Base-by-base conservation (phyloP, 176 grass and related monocot genomes). In the Eleusine coracana region DNA sequence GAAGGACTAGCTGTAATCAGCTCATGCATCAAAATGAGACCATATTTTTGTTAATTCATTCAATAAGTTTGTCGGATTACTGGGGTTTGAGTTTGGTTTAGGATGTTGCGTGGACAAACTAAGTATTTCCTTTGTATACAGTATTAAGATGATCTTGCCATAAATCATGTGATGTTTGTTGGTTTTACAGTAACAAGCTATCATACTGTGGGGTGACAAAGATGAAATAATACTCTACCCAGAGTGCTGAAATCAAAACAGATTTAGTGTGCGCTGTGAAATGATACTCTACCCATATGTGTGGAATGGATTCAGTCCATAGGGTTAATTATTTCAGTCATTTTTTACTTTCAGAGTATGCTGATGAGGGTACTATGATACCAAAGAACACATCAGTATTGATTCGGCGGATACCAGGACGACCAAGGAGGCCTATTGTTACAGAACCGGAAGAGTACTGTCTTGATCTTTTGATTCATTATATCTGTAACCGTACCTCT, bases 301-400 rank as follows among this genome's bases (percentile, higher is more conserved):
- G 38, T 87, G 73, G 74, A 70, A 75, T 86, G 63, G 36, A 29
- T 5, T 82, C 71, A 84, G 68, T 65, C 66, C 15, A 36, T 55
- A 10, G 10, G 69, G 52, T 86, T 89, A 87, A 73, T 76, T 59
- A 77, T 89, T 89, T 90, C 66, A 69, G 31, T 84, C 31, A 23
- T 55, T 93, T 89, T 86, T 70, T 45, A 66, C 61, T 96, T 96
- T 90, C 93, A 99, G 97, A 99, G 86, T 99, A 96, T 80, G 88
- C 84, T 88, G 93, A 96, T 78, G 97, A 99, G 88, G 89, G 83
- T 70, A 84, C 89, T 48, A 91, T 99, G 87, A 96, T 99, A 88
- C 97, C 97, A 55, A 99, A 93, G 91, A 99, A 96, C 60, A 99
- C 97, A 11, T 96, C 97, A 3, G 89, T 99, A 77, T 89, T 99